Evolutionary conservation across 352 stramenopile genomes (phyloP).

Genomic region (Phytophthora melonis): DNA sequence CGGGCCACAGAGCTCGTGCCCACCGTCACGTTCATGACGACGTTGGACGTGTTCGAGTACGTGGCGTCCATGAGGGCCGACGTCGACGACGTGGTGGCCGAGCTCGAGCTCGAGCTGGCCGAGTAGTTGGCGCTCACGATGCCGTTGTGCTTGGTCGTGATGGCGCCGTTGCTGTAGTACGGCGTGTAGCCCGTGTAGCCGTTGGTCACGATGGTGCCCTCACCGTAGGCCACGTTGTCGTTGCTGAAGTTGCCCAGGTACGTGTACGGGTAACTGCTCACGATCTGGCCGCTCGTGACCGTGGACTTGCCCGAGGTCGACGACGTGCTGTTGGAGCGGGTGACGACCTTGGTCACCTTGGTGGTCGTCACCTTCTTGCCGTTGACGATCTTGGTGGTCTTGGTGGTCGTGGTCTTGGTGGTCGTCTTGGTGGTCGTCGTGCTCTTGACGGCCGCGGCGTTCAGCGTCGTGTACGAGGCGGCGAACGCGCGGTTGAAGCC

Average conservation of each 20-base stretch:
- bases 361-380: constrained; percentile 65
- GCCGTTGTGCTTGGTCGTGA: constrained; percentile 68
- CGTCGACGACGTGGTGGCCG: constrained; percentile 35
- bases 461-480: constrained; percentile 50
- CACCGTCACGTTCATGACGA: constrained; percentile 57
- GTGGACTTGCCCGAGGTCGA: constrained; percentile 42
- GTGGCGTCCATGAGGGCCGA: constrained; percentile 31
- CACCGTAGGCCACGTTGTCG: constrained; percentile 38
- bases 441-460: constrained; percentile 43
- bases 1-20: constrained; percentile 45
- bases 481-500: constrained; percentile 59
- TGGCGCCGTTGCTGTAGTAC: constrained; percentile 49
- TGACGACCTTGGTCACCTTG: constrained; percentile 52
- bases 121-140: constrained; percentile 56
- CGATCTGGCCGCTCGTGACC: constrained; percentile 39
- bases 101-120: constrained; percentile 34
- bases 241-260: constrained; percentile 60
- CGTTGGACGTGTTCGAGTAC: constrained; percentile 49
- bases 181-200: constrained; percentile 59
- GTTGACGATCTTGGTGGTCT: constrained; percentile 57
- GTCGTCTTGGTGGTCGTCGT: constrained; percentile 59
- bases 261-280: constrained; percentile 50
- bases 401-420: constrained; percentile 54
- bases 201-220: constrained; percentile 52
- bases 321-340: constrained; percentile 46